Conservation (phyloP, 2,329 filamentous ascomycete species). For the Beauveria sp. region DNA sequence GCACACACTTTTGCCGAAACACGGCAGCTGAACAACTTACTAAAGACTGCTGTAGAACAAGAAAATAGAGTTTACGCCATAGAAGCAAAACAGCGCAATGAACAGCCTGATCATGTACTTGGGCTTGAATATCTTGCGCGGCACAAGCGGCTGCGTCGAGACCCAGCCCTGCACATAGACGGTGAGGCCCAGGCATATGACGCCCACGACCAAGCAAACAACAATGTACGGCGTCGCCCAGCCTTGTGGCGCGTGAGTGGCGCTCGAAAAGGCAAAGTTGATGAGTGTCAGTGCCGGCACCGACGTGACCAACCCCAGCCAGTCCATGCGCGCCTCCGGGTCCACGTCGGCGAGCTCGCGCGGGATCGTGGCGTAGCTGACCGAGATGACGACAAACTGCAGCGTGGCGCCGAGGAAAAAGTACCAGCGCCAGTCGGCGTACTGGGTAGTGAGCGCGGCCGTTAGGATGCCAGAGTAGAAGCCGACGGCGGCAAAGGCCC, state of each 20-base stretch:
- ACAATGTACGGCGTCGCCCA: constrained; percentile 61
- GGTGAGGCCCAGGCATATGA: constrained; percentile 41
- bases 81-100: constrained; percentile 45
- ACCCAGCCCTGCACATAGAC: constrained; percentile 58
- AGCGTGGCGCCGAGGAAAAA: constrained; percentile 54
- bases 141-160: constrained; percentile 52
- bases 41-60: constrained; percentile 54
- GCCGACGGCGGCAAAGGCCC: constrained; percentile 47
- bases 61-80: constrained; percentile 52
- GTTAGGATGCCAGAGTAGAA: constrained; percentile 61
- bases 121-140: constrained; percentile 53
- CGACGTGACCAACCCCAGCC: constrained; percentile 46
- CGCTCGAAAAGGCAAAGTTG: constrained; percentile 61
- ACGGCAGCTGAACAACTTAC: constrained; percentile 25
- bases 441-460: constrained; percentile 55
- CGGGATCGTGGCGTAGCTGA: constrained; percentile 32
- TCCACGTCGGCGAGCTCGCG: constrained; percentile 23
- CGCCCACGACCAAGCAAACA: constrained; percentile 50
- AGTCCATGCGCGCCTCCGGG: constrained; percentile 45
- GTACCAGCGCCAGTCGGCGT: constrained; percentile 58
- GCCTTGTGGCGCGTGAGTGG: constrained; percentile 50
- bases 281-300: constrained; percentile 52
- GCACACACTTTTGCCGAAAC: neutral
- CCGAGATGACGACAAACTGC: constrained; percentile 39
- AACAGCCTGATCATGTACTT: constrained; percentile 48